These are phyloP conservation scores for Curvularia verruculosa DNA, from an alignment of 2,329 filamentous ascomycete genomes.

Conservation along the genomic window DNA sequence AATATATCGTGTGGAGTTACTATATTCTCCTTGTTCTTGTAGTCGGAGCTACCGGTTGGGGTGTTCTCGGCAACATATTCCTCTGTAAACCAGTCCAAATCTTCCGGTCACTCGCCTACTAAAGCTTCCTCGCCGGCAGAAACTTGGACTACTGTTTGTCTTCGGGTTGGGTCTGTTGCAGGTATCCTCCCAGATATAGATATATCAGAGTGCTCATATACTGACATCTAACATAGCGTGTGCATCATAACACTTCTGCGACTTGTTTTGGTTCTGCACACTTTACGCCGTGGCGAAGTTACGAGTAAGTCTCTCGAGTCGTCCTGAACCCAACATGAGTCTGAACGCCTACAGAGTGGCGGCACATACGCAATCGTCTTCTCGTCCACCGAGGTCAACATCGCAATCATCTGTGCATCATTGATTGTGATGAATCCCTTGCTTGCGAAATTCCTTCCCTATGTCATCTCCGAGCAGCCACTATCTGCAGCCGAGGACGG, in stretches of 20 bases:
- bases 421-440: conserved; percentile 53
- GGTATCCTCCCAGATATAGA: conserved; percentile 8
- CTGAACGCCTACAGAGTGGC: conserved; percentile 31
- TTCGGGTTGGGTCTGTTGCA: conserved; percentile 49
- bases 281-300: conserved; percentile 24
- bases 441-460: conserved; percentile 44
- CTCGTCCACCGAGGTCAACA: conserved; percentile 52
- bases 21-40: conserved; percentile 26
- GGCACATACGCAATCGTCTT: conserved; percentile 51
- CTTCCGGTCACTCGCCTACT: conserved; percentile 39
- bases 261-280: conserved; percentile 32
- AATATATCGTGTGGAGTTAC: conserved; percentile 18
- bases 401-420: conserved; percentile 54
- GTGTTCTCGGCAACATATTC: conserved; percentile 37
- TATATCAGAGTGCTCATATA: too few relatives aligned
- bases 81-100: conserved; percentile 34
- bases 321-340: not conserved
- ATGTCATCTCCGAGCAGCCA: conserved; percentile 29
- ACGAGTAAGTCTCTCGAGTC: conserved; percentile 28
- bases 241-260: conserved; percentile 41
- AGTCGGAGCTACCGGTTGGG: conserved; percentile 32
- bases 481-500: conserved; percentile 24
- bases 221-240: conserved; percentile 23
- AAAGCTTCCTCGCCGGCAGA: conserved; percentile 42
- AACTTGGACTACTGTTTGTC: conserved; percentile 38